These are phyloP conservation scores for Carex arenaria DNA, from an alignment of 202 grass and related monocot species.

Conservation along the genomic window DNA sequence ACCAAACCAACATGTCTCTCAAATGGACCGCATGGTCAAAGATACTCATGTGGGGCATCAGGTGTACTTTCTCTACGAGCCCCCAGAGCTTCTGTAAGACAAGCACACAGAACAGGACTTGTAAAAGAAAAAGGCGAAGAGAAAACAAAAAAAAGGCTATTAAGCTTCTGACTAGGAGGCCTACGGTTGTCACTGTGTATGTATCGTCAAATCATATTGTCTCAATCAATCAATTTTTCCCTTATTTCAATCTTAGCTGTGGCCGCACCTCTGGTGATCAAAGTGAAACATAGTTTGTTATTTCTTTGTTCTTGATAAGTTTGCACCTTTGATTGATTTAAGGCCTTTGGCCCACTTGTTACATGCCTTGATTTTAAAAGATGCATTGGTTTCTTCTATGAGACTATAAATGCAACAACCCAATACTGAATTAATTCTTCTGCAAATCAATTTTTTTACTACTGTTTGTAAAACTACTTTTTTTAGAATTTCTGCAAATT, in stretches of 20 bases:
- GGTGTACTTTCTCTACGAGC: conserved; percentile 12
- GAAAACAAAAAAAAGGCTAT: background rate
- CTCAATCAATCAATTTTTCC: background rate
- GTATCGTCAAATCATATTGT: conserved; percentile 8
- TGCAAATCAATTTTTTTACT: background rate
- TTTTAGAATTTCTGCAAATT: too few relatives aligned
- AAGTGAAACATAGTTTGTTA: background rate
- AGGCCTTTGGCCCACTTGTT: background rate
- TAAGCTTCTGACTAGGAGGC: background rate
- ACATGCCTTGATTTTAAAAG: background rate
- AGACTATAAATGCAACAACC: too few relatives aligned
- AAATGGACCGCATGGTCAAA: conserved; percentile 10
- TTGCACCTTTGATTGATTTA: background rate
- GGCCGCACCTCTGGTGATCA: background rate
- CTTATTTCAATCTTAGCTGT: background rate
- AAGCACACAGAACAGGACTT: background rate
- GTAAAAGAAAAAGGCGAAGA: background rate
- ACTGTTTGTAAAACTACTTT: background rate
- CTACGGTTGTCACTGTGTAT: conserved; percentile 6
- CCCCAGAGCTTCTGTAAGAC: background rate
- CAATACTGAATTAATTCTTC: background rate
- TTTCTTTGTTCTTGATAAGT: background rate
- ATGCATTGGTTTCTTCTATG: background rate
- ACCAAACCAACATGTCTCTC: background rate
- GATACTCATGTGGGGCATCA: conserved; percentile 30